Conservation (phyloP, 345 rosid species). For the Boechera divaricarpa region DNA sequence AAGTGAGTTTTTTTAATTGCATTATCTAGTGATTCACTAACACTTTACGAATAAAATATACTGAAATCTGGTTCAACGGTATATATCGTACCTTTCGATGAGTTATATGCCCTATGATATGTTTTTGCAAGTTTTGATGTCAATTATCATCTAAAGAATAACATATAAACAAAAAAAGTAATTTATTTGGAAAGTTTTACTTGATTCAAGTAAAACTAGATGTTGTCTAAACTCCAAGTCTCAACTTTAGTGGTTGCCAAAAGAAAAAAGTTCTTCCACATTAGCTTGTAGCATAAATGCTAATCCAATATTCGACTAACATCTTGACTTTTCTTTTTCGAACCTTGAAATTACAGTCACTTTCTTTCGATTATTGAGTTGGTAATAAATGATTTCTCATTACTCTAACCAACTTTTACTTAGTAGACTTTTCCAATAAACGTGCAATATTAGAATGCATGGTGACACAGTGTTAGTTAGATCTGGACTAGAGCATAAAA, state of each 20-base stretch:
- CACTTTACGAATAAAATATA: conserved; percentile 15
- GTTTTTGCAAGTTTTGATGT: not conserved
- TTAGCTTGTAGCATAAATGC: not conserved
- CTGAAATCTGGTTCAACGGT: not conserved
- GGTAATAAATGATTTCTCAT: not conserved
- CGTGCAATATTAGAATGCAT: not conserved
- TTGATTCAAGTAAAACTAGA: not conserved
- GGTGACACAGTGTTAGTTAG: not conserved
- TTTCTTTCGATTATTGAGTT: conserved; percentile 12
- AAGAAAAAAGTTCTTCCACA: not conserved
- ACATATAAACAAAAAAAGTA: not conserved
- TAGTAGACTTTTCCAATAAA: not conserved
- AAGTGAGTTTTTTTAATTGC: not conserved
- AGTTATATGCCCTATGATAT: not conserved
- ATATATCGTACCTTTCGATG: not conserved
- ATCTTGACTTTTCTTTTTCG: not conserved
- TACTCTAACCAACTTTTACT: not conserved
- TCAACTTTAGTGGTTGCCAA: not conserved
- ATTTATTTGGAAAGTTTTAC: not conserved
- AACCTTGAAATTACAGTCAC: not conserved
- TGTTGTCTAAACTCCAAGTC: not conserved
- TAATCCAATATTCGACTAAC: not conserved
- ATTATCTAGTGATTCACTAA: conserved; percentile 9
- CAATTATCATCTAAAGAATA: not conserved
- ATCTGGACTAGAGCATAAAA: not conserved